Evolutionary conservation across 2,329 filamentous ascomycete species (phyloP).

Genomic region (Pseudocercospora pini-densiflorae): DNA sequence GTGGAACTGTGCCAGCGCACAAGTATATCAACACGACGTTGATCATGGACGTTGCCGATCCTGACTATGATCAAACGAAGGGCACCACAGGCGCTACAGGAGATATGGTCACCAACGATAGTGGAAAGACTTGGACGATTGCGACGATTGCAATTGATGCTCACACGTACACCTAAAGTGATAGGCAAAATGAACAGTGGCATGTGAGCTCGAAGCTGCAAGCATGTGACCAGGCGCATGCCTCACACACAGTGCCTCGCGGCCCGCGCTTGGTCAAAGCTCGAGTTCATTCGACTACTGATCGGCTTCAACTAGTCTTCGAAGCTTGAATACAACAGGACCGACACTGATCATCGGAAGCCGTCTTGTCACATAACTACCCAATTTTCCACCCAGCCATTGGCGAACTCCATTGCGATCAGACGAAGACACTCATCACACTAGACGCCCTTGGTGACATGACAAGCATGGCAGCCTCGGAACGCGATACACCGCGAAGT

Average conservation of each 20-base stretch:
- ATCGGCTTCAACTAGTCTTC: too few species aligned
- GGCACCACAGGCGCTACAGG: conserved; percentile 46
- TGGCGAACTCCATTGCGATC: too few species aligned
- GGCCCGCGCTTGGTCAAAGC: not conserved
- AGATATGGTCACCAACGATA: conserved; percentile 47
- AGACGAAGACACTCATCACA: too few species aligned
- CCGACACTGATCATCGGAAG: too few species aligned
- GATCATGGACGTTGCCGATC: conserved; percentile 41
- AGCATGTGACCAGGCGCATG: not conserved
- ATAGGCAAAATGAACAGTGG: not conserved
- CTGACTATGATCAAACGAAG: conserved; percentile 48
- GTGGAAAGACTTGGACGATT: conserved; percentile 51
- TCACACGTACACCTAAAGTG: conserved; percentile 15
- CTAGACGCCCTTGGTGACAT: too few species aligned
- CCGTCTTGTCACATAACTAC: too few species aligned
- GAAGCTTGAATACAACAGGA: too few species aligned
- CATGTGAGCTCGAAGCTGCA: not conserved
- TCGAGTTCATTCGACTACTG: not conserved
- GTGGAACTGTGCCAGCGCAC: conserved; percentile 49
- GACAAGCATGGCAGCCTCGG: too few species aligned
- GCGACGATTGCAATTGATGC: conserved; percentile 42
- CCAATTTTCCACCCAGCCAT: too few species aligned
- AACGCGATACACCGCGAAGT: too few species aligned
- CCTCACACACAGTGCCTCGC: not conserved
- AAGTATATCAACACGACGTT: conserved; percentile 49